Conservation (phyloP, 2,329 filamentous ascomycete genomes). For the Gaeumannomyces sp. region DNA sequence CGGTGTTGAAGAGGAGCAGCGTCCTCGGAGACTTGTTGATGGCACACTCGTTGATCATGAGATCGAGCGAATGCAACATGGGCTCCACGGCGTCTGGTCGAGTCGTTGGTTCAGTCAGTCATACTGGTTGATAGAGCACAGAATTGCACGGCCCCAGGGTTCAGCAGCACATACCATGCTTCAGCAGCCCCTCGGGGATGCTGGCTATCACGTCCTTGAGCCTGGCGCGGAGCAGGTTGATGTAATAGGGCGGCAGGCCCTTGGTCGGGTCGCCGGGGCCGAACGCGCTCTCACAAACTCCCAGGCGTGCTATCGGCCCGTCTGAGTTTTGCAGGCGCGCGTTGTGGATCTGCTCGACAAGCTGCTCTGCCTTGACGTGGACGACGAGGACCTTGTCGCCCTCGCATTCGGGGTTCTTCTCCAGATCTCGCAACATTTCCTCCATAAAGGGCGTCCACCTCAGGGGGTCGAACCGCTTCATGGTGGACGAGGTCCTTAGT, state of each 20-base stretch:
- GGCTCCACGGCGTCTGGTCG: slow-evolving; percentile 27
- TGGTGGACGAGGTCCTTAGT: slow-evolving; percentile 21
- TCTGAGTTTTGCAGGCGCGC: slow-evolving; percentile 18
- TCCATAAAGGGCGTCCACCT: slow-evolving; percentile 55
- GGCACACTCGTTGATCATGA: slow-evolving; percentile 31
- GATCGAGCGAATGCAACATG: slow-evolving; percentile 29
- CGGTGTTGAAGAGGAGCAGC: neutral
- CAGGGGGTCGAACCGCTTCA: slow-evolving; percentile 43
- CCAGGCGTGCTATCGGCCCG: neutral
- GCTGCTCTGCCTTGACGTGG: slow-evolving; percentile 34
- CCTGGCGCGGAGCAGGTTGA: slow-evolving; percentile 20
- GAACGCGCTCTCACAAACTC: neutral
- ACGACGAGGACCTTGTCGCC: slow-evolving; percentile 43
- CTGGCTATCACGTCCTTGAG: slow-evolving; percentile 19
- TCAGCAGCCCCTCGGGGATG: slow-evolving; percentile 18
- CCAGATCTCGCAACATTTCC: slow-evolving; percentile 44
- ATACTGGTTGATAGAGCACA: neutral
- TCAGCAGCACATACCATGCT: slow-evolving; percentile 18
- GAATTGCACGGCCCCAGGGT: slow-evolving; percentile 8
- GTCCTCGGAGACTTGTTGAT: slow-evolving; percentile 13
- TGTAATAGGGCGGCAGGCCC: slow-evolving; percentile 18
- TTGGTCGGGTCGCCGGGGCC: neutral
- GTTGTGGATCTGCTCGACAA: slow-evolving; percentile 28
- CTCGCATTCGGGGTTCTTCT: slow-evolving; percentile 36
- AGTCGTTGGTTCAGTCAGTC: neutral